Evolutionary conservation across 768 basidiomycete species (phyloP).

Genomic region (Naganishia onofrii): DNA sequence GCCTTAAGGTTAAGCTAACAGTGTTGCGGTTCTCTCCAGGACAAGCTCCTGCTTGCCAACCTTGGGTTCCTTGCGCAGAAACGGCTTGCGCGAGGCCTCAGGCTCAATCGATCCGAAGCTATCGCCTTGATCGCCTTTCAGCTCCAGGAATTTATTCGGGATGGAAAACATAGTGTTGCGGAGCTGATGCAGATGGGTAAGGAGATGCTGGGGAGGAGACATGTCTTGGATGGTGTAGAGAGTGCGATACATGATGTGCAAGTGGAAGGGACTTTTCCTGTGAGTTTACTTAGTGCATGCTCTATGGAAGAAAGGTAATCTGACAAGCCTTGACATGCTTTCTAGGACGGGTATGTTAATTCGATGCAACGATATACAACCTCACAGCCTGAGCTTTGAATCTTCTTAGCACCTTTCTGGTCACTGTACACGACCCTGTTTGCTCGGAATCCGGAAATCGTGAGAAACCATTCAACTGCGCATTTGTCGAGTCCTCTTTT

Average conservation of each 20-base stretch:
- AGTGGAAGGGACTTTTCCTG: slow-evolving; percentile 86
- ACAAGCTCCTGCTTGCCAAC: slow-evolving; percentile 49
- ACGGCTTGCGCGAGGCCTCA: slow-evolving; percentile 86
- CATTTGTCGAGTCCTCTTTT: neutral
- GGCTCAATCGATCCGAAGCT: slow-evolving; percentile 82
- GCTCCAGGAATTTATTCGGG: slow-evolving; percentile 88
- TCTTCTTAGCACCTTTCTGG: slow-evolving; percentile 67
- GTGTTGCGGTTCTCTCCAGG: slow-evolving; percentile 33
- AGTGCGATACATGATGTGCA: slow-evolving; percentile 78
- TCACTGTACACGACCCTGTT: slow-evolving; percentile 93
- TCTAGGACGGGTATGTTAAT: slow-evolving; percentile 37
- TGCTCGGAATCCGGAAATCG: slow-evolving; percentile 73
- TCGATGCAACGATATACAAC: neutral
- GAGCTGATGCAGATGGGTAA: slow-evolving; percentile 94
- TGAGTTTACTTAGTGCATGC: slow-evolving; percentile 59
- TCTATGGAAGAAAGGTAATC: neutral
- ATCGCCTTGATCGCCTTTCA: slow-evolving; percentile 85
- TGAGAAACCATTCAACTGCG: slow-evolving; percentile 28
- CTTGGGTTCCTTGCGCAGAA: slow-evolving; percentile 84
- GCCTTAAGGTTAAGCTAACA: neutral
- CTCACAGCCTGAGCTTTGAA: neutral
- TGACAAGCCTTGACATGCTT: neutral
- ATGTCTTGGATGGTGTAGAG: slow-evolving; percentile 77
- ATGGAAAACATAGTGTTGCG: slow-evolving; percentile 79
- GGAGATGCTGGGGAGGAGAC: slow-evolving; percentile 76